Evolutionary conservation across 2,329 filamentous ascomycete species (phyloP).

Genomic region (Byssochlamys sp.): DNA sequence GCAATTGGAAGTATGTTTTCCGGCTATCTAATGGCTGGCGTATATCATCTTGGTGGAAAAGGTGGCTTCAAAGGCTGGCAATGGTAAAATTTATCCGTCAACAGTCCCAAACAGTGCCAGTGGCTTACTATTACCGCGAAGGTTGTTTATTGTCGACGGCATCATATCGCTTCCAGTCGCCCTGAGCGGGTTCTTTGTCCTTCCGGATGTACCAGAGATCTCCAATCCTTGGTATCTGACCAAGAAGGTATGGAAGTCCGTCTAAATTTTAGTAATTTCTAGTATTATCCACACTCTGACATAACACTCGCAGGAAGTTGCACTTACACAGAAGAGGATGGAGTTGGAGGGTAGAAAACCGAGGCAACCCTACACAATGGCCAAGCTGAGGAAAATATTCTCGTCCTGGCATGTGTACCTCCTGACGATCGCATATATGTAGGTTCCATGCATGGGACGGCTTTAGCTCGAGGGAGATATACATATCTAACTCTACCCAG

Average conservation of each 20-base stretch:
- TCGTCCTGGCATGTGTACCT: constrained; percentile 56
- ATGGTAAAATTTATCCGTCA: constrained; percentile 21
- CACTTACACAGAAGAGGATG: constrained; percentile 42
- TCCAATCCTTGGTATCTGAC: constrained; percentile 42
- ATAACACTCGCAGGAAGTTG: constrained; percentile 27
- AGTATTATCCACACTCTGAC: neutral
- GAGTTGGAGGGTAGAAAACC: constrained; percentile 39
- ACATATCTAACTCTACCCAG: constrained; percentile 11
- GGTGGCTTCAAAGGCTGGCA: constrained; percentile 46
- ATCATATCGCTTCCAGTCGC: constrained; percentile 46
- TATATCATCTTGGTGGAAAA: constrained; percentile 42
- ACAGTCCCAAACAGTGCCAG: neutral
- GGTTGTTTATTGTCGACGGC: constrained; percentile 47
- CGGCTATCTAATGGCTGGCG: constrained; percentile 47
- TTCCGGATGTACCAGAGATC: constrained; percentile 45
- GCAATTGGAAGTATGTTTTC: constrained; percentile 36
- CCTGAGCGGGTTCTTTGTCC: constrained; percentile 38
- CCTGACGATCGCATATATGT: constrained; percentile 50
- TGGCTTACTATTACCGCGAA: constrained; percentile 1
- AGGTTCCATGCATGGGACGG: constrained; percentile 3
- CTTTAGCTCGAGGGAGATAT: neutral
- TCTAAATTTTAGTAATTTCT: neutral
- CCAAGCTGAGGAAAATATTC: constrained; percentile 53
- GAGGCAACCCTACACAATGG: constrained; percentile 37
- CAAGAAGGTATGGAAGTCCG: constrained; percentile 19